These are phyloP conservation scores for Neonectria faginata DNA, from an alignment of 2,329 filamentous ascomycete genomes.

Conservation along the genomic window DNA sequence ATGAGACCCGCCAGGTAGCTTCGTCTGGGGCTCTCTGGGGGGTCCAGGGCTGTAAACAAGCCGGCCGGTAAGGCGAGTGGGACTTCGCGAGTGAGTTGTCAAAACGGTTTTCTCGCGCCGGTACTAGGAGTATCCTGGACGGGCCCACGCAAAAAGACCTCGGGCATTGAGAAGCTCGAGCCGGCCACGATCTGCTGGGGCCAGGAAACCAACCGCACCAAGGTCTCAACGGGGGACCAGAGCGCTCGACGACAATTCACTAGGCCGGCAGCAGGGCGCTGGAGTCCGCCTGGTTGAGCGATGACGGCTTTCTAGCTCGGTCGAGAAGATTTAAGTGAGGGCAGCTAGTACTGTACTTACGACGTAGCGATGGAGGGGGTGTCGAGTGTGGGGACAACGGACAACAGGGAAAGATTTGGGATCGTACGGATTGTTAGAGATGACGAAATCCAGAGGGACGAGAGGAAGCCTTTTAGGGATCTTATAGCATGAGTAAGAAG, in stretches of 20 bases:
- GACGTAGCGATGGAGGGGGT: conserved; percentile 24
- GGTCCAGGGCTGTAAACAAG: conserved; percentile 35
- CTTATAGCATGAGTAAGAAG: conserved; percentile 41
- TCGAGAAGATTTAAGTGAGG: conserved; percentile 39
- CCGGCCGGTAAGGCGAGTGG: conserved; percentile 41
- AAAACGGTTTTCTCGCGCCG: conserved; percentile 52
- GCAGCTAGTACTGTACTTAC: conserved; percentile 30
- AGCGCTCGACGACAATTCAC: conserved; percentile 36
- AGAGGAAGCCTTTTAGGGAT: conserved; percentile 39
- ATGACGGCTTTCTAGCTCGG: conserved; percentile 41
- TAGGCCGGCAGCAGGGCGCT: conserved; percentile 39
- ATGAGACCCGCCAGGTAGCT: conserved; percentile 43
- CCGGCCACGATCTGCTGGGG: conserved; percentile 54
- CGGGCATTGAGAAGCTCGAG: conserved; percentile 56
- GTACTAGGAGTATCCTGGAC: conserved; percentile 58
- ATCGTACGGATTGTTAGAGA: conserved; percentile 31
- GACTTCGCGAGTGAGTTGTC: conserved; percentile 51
- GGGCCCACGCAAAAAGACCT: conserved; percentile 51
- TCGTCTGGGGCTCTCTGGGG: conserved; percentile 44
- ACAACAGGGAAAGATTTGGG: conserved; percentile 35
- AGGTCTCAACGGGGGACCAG: conserved; percentile 51
- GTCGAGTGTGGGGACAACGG: conserved; percentile 34
- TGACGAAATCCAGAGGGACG: conserved; percentile 41
- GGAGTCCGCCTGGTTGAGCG: conserved; percentile 42
- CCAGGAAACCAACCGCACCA: conserved; percentile 55